Conservation (phyloP, 192 early-diverging fungal species). For the Umbelopsis vinacea region DNA sequence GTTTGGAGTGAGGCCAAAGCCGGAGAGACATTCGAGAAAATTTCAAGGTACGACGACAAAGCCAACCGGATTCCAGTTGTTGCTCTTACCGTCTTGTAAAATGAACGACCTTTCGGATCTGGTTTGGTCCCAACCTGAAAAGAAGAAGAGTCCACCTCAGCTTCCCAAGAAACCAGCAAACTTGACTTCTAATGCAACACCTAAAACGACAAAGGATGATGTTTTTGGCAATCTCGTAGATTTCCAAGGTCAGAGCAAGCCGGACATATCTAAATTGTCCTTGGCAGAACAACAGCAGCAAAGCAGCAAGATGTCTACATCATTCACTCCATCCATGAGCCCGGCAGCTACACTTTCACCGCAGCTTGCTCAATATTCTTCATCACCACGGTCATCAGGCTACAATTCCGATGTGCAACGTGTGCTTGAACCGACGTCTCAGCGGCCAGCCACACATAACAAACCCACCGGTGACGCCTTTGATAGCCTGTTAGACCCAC, state of each 20-base stretch:
- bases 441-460: neutral
- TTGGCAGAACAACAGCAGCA: constrained; percentile 24
- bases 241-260: constrained; percentile 16
- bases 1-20: neutral
- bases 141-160: constrained; percentile 12
- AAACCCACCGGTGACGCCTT: constrained; percentile 10
- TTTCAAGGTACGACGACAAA: constrained; percentile 17
- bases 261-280: constrained; percentile 25
- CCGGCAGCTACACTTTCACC: neutral
- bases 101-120: constrained; percentile 23
- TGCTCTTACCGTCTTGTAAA: neutral
- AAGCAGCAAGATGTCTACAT: constrained; percentile 8
- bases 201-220: neutral
- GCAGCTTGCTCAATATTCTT: constrained; percentile 6
- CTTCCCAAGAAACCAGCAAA: constrained; percentile 7
- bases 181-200: neutral
- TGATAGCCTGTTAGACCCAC: constrained; percentile 34
- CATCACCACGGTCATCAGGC: constrained; percentile 16
- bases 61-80: neutral
- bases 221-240: constrained; percentile 17
- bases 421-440: neutral
- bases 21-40: neutral
- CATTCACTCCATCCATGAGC: constrained; percentile 4
- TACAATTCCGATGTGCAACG: constrained; percentile 6
- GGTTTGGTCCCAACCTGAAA: constrained; percentile 6